Conservation (phyloP, 306 rosid genomes). For the Ziziphus jujuba region DNA sequence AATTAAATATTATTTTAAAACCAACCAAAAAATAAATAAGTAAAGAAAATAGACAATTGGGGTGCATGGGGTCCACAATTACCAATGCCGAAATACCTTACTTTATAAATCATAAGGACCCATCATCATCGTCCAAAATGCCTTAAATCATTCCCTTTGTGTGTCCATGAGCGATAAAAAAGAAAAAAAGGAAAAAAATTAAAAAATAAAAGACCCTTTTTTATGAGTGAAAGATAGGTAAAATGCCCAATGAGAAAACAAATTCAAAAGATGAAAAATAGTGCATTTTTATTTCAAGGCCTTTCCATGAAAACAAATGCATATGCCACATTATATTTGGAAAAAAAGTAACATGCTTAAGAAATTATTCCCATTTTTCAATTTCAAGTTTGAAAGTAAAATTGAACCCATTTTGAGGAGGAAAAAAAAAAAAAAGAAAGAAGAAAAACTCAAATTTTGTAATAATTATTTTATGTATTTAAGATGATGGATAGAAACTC, state of each 20-base stretch:
- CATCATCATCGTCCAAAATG: conserved; percentile 13
- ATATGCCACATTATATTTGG: not conserved
- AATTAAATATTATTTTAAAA: not conserved
- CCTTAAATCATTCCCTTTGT: not conserved
- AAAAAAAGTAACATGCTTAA: not conserved
- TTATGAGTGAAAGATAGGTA: not conserved
- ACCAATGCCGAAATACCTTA: not conserved
- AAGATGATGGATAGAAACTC: not conserved
- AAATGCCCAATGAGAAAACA: not conserved
- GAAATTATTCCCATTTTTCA: not conserved
- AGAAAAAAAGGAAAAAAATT: too few species aligned
- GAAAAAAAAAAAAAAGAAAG: too few species aligned
- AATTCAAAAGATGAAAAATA: not conserved
- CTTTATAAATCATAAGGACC: not conserved
- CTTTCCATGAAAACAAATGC: too few species aligned
- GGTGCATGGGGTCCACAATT: conserved; percentile 1
- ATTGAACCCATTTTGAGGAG: not conserved
- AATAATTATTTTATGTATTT: conserved; percentile 1
- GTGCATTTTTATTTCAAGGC: too few species aligned
- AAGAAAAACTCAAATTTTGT: not conserved
- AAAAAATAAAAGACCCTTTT: too few species aligned
- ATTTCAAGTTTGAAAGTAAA: not conserved
- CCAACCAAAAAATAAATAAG: not conserved
- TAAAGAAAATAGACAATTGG: not conserved
- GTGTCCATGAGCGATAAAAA: conserved; percentile 5